Evolutionary conservation across 2,329 filamentous ascomycete genomes (phyloP).

Genomic region (Cryphonectria parasitica): DNA sequence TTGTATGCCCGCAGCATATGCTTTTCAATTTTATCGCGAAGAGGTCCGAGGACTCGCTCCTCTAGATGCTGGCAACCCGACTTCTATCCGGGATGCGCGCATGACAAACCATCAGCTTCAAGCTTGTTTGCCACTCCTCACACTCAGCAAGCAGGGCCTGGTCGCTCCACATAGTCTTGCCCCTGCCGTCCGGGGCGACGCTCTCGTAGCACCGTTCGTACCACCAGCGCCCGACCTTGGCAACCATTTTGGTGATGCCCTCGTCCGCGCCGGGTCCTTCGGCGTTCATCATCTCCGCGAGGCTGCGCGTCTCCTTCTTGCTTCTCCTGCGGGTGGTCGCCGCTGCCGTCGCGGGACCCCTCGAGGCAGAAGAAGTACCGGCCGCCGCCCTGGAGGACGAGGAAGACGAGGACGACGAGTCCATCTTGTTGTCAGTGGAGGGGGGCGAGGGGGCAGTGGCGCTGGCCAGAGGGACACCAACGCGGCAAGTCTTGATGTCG

Average conservation of each 20-base stretch:
- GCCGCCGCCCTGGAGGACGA: conserved; percentile 34
- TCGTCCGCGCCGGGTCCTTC: conserved; percentile 74
- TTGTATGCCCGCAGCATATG: conserved; percentile 4
- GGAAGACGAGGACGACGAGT: conserved; percentile 44
- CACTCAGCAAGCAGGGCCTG: conserved; percentile 78
- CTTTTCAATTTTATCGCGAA: not conserved
- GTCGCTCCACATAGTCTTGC: conserved; percentile 77
- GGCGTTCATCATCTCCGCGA: conserved; percentile 75
- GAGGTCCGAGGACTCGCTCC: not conserved
- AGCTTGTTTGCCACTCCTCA: conserved; percentile 81
- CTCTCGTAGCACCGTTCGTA: conserved; percentile 91
- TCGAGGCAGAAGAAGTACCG: not conserved
- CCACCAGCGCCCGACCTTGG: conserved; percentile 94
- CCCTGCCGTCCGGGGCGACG: conserved; percentile 53
- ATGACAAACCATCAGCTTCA: conserved; percentile 90
- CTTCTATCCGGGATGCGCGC: conserved; percentile 73
- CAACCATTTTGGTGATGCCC: conserved; percentile 89
- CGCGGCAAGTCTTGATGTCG: conserved; percentile 74
- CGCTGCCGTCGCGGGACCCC: not conserved
- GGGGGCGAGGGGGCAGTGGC: conserved; percentile 44
- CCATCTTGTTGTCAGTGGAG: not conserved
- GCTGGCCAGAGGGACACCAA: conserved; percentile 74
- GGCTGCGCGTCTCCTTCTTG: conserved; percentile 54
- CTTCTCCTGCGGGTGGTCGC: conserved; percentile 32
- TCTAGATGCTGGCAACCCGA: conserved; percentile 53